Conservation (phyloP, 2,329 filamentous ascomycete genomes). For the Epichloe scottii region DNA sequence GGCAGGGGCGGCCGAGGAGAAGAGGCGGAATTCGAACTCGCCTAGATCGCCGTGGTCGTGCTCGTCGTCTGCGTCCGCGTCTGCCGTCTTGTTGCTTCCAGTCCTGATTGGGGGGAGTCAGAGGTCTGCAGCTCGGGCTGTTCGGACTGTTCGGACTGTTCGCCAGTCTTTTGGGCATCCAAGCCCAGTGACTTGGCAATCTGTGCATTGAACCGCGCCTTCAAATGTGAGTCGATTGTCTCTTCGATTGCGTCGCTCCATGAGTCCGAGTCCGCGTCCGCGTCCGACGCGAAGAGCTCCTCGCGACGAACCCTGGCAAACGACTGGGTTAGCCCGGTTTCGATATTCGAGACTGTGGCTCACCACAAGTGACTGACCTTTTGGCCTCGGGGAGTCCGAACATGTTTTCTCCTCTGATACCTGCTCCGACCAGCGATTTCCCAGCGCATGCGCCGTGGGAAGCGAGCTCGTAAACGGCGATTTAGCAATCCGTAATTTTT, state of each 20-base stretch:
- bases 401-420: slow-evolving; percentile 10
- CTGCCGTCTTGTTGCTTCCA: slow-evolving; percentile 4
- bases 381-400: slow-evolving; percentile 20
- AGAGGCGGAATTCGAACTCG: slow-evolving; percentile 46
- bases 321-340: neutral
- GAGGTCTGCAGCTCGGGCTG: neutral
- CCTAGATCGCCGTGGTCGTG: slow-evolving; percentile 15
- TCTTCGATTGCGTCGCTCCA: slow-evolving; percentile 18
- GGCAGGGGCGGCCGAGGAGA: slow-evolving; percentile 32
- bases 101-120: too few relatives aligned
- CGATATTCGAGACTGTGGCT: neutral
- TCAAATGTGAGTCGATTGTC: slow-evolving; percentile 24
- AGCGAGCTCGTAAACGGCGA: neutral
- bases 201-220: slow-evolving; percentile 33
- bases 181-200: slow-evolving; percentile 35
- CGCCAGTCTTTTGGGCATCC: slow-evolving; percentile 11
- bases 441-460: neutral
- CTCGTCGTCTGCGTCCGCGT: slow-evolving; percentile 15
- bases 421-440: neutral
- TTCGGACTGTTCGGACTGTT: neutral
- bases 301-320: slow-evolving; percentile 38
- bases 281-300: slow-evolving; percentile 33
- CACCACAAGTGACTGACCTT: slow-evolving; percentile 12
- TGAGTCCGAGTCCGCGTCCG: slow-evolving; percentile 13
- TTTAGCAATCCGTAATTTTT: neutral